Conservation (phyloP, 495 filamentous ascomycete genomes). For the Neurospora africana region DNA sequence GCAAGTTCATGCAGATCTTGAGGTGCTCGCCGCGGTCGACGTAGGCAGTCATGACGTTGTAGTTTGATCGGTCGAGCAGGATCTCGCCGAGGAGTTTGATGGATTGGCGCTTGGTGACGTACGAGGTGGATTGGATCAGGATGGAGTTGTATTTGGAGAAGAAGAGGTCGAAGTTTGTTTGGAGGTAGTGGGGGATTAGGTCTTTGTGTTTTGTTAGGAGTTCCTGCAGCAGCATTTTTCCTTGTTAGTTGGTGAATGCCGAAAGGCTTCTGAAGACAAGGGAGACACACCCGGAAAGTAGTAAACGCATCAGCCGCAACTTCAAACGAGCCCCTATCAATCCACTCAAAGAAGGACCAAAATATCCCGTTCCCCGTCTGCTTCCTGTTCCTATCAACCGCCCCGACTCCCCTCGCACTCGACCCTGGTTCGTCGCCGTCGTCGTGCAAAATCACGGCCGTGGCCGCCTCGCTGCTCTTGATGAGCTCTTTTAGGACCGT, state of each 20-base stretch:
- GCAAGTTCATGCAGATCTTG: slow-evolving; percentile 94
- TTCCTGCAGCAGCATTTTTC: slow-evolving; percentile 44
- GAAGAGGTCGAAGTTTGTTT: slow-evolving; percentile 81
- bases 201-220: slow-evolving; percentile 89
- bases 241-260: too few relatives aligned
- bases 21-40: slow-evolving; percentile 91
- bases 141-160: slow-evolving; percentile 80
- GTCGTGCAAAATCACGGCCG: slow-evolving; percentile 84
- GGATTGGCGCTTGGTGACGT: slow-evolving; percentile 96
- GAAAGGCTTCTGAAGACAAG: neutral
- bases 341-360: slow-evolving; percentile 98
- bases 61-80: slow-evolving; percentile 87
- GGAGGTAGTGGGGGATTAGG: slow-evolving; percentile 74
- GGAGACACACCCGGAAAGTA: slow-evolving; percentile 69
- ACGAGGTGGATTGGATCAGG: slow-evolving; percentile 85
- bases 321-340: slow-evolving; percentile 89
- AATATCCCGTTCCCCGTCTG: slow-evolving; percentile 75
- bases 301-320: slow-evolving; percentile 95
- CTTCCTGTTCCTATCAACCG: slow-evolving; percentile 53
- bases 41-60: slow-evolving; percentile 95
- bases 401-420: slow-evolving; percentile 44
- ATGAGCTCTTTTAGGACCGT: slow-evolving; percentile 83
- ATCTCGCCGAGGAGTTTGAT: slow-evolving; percentile 96
- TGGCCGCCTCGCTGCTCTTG: slow-evolving; percentile 71
- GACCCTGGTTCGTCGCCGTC: slow-evolving; percentile 55